Evolutionary conservation across 192 early-diverging fungal species (phyloP), one percentile per base, ranked within the genome.

Genomic region (Entomortierella beljakovae): DNA sequence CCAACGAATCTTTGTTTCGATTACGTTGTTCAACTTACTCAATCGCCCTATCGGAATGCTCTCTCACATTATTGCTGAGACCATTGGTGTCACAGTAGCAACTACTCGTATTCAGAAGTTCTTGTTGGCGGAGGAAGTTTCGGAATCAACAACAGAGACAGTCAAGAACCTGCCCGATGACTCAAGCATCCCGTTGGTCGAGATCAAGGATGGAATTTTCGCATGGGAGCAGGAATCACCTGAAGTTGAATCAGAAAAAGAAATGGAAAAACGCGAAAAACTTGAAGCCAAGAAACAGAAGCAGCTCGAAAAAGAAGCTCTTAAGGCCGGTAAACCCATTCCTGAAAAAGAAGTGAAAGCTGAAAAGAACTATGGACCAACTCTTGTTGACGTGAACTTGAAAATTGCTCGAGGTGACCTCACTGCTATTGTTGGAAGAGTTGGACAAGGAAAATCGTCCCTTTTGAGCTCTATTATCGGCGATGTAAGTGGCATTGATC

Each of bases 391-490:
- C 34, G 80, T 85, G 58, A 76, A 85, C 37, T 20, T 85, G 13
- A 40, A 56, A 2, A 71, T 81, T 10, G 26, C 56, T 28, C 79
- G 77, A 28, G 82, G 94, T 23, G 55, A 85, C 37, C 82, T 98
- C 25, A 89, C 92, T 2, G 94, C 92, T 3, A 81, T 98, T 26
- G 90, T 94, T 25, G 96, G 96, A 55, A 79, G 87, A 1, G 94
- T 95, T 16, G 96, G 94, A 54, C 71, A 74, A 33, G 87, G 87
- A 20, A 88, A 88, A 57, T 84, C 88, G 23, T 86, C 81, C 2
- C 49, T 83, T 9, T 38, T 83, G 48, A 80, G 56, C 22, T 60
- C 75, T 37, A 71, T 97, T 15, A 83, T 98, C 7, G 95, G 95
- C 37, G 97, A 99, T 80, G 54, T 57, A 57, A 57, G 54, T 57